Base-by-base conservation (phyloP, 208 protist genomes). In the Trypanosoma mega region DNA sequence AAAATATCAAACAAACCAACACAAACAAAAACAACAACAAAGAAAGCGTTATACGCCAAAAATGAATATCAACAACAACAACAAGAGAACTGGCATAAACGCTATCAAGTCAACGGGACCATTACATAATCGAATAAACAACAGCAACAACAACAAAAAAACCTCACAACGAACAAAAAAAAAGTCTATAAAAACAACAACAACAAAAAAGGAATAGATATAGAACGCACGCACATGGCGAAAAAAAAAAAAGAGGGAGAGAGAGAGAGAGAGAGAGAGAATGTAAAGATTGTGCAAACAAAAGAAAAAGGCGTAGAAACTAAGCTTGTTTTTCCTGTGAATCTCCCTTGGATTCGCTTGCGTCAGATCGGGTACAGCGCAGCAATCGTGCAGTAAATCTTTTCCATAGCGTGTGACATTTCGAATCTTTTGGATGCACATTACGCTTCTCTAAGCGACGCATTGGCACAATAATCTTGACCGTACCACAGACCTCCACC, bases 401-500 rank as follows among this genome's bases (percentile, higher is more conserved):
- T n/a, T n/a, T n/a, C n/a, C n/a, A n/a, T n/a, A n/a, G n/a, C n/a
- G n/a, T n/a, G n/a, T n/a, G n/a, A n/a, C n/a, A n/a, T n/a, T n/a
- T n/a, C 4, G 29, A 54, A 55, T 26, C 37, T n/a, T n/a, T 56
- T 58, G 3, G 6, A 29, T 26, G 29, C 24, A 60, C 21, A 20
- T 63, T 41, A 3, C 45, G 26, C 6, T 21, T 21, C 34, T 30
- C 12, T 33, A 21, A 26, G 2, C 3, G 18, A 1, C 44, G 27
- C 9, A 24, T 29, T 0, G 87, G 79, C 0, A 67, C 65, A 7
- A 94, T n/a, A 23, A 94, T 70, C 1, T 52, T 80, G 1, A 94
- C 48, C 30, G 72, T 68, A 2, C 73, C 77, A 11, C 14, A 39
- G 7, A 92, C 30, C 68, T 94, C 87, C 16, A 94, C 68, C 30